Conservation (phyloP, 805 yeast species). For the Wickerhamomyces bovis region DNA sequence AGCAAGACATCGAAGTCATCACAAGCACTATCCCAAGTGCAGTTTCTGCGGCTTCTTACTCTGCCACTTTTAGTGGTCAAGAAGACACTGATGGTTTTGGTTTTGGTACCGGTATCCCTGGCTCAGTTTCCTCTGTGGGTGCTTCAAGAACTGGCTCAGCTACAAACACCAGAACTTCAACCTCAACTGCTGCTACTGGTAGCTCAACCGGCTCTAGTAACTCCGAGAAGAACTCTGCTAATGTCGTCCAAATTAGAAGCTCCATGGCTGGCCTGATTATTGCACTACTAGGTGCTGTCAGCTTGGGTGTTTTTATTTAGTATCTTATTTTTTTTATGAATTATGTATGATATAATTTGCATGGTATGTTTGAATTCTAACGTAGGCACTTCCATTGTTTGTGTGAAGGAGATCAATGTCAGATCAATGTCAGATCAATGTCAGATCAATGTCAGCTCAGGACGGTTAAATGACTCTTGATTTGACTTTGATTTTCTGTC, state of each 20-base stretch:
- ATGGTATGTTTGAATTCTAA: background rate
- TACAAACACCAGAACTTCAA: background rate
- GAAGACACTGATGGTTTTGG: conserved; percentile 6
- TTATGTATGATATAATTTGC: background rate
- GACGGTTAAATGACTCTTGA: too few species aligned
- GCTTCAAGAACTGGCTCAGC: background rate
- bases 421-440: too few species aligned
- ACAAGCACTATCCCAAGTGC: conserved; percentile 46
- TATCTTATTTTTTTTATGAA: too few species aligned
- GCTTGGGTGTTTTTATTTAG: background rate
- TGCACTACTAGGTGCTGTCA: background rate
- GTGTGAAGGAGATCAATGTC: too few species aligned
- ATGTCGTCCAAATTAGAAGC: background rate
- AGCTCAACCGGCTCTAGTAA: background rate
- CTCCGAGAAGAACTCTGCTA: background rate
- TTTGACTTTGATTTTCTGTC: too few species aligned
- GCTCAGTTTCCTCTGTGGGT: background rate
- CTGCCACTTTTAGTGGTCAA: conserved; percentile 29
- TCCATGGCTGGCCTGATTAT: background rate
- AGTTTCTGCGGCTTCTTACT: conserved; percentile 37
- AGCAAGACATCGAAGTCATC: conserved; percentile 41
- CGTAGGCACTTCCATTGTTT: too few species aligned
- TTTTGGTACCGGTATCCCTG: conserved; percentile 4
- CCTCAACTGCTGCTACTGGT: background rate
- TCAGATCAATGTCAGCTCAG: too few species aligned